Conservation (phyloP, 2,329 filamentous ascomycete species). For the Venturiaceae sp. region DNA sequence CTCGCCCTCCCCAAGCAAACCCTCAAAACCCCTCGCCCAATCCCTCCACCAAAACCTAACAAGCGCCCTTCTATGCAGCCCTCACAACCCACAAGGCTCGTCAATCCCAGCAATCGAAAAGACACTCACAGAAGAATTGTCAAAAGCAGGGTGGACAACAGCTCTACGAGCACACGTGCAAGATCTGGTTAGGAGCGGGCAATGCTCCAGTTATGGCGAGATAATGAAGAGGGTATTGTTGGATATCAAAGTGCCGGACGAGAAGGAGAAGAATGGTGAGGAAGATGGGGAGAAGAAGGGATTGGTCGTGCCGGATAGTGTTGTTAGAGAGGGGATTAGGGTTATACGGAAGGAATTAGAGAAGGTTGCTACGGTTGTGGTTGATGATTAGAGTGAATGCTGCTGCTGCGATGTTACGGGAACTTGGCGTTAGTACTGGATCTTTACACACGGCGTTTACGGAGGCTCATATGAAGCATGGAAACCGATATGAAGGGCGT, state of each 20-base stretch:
- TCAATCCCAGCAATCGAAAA: slow-evolving; percentile 47
- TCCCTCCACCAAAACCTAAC: slow-evolving; percentile 11
- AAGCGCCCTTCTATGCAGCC: slow-evolving; percentile 31
- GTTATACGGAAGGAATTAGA: slow-evolving; percentile 43
- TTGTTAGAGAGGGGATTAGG: slow-evolving; percentile 40
- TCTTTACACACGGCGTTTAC: no score
- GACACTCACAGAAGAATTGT: slow-evolving; percentile 43
- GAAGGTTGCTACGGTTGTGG: slow-evolving; percentile 37
- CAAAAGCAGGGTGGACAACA: slow-evolving; percentile 50
- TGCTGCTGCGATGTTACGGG: no score
- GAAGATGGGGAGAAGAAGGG: slow-evolving; percentile 27
- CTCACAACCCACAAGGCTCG: slow-evolving; percentile 30
- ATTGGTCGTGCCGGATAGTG: slow-evolving; percentile 36
- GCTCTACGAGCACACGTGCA: slow-evolving; percentile 44
- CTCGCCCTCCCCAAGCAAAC: slow-evolving; percentile 11
- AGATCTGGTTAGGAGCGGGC: slow-evolving; percentile 46
- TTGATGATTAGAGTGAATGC: no score
- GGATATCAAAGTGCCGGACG: slow-evolving; percentile 13
- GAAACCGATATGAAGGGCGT: no score
- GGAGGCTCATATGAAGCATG: no score
- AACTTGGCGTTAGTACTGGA: no score
- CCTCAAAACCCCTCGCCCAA: slow-evolving; percentile 19
- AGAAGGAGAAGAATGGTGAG: slow-evolving; percentile 17
- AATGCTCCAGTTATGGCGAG: slow-evolving; percentile 47
- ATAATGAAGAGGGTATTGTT: slow-evolving; percentile 42